Base-by-base conservation (phyloP, 768 basidiomycete genomes). In the Lactarius trivialis region DNA sequence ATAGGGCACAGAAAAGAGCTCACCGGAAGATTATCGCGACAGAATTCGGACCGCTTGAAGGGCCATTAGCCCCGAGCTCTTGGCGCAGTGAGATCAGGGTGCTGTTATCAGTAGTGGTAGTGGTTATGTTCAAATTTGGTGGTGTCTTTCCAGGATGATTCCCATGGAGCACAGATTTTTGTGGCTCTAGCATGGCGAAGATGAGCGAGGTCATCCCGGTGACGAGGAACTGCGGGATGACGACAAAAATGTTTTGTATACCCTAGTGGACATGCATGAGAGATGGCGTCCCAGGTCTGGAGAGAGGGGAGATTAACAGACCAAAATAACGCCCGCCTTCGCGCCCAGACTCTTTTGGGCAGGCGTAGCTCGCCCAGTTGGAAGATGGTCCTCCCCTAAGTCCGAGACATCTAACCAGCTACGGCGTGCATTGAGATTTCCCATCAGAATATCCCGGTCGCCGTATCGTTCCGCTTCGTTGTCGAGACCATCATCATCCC, bases 231-330 rank as follows among this genome's bases (percentile, higher is more conserved):
- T 98, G 96, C 0, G 96, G 96, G 7, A 97, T 76, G 61, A 98
- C 96, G 64, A 98, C 78, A 73, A 90, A 96, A 61, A 97, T 82
- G 70, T 97, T 98, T 74, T 98, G 94, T 56, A 98, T 96, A 43
- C 96, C 94, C 91, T 93, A 63, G 15, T 12, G 28, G 12, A 52
- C 51, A 45, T 26, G 41, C 21, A 43, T 60, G 26, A 56, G 58
- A 43, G 50, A 24, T 41, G 59, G 24, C 36, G 53, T 53, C 39
- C 51, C 32, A 19, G 32, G 51, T 53, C 5, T 28, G 26, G 12
- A 50, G 28, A 8, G 12, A 50, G 28, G 4, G 26, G 28, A 32
- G n/a, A 45, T 17, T 17, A 11, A 79, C 85, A 62, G 66, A 92
- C 89, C 62, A 94, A 74, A 57, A 94, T 93, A 45, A 93, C 87